These are phyloP conservation scores for Septoria petroselini DNA, from an alignment of 2,329 filamentous ascomycete genomes.

Conservation along the genomic window DNA sequence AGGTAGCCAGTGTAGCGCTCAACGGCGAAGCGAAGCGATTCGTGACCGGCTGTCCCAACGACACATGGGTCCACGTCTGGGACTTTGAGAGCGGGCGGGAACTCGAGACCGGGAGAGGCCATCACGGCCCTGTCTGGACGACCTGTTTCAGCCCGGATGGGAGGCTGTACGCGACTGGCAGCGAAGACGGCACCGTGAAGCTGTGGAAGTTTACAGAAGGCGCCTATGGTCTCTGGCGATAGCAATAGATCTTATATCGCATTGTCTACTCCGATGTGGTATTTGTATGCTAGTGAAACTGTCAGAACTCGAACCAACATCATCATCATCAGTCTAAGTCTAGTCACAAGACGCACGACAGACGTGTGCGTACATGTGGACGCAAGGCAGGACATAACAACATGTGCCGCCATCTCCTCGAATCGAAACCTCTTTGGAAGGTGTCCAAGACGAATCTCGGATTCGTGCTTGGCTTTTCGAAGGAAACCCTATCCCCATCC, in stretches of 20 bases:
- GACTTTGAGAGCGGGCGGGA: constrained; percentile 80
- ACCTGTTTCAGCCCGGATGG: constrained; percentile 92
- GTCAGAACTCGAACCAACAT: too few species aligned
- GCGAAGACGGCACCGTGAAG: constrained; percentile 97
- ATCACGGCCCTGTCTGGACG: constrained; percentile 97
- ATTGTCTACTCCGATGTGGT: background rate
- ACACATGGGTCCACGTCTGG: constrained; percentile 96
- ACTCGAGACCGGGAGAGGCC: constrained; percentile 90
- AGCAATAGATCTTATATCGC: background rate
- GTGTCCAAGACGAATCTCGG: too few species aligned
- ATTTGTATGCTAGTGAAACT: too few species aligned
- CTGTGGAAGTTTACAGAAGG: constrained; percentile 69
- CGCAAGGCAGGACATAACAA: too few species aligned
- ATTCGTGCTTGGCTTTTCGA: too few species aligned
- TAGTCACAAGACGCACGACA: too few species aligned
- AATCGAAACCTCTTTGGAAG: too few species aligned
- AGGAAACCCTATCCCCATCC: too few species aligned
- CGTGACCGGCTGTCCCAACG: constrained; percentile 84
- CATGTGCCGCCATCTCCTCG: too few species aligned
- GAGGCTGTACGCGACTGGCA: constrained; percentile 92
- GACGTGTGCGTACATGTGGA: too few species aligned
- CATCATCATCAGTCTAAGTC: too few species aligned
- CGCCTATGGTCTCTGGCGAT: constrained; percentile 65
- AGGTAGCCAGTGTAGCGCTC: constrained; percentile 85
- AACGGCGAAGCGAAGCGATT: constrained; percentile 78